Base-by-base conservation (phyloP, 1,284 basidiomycete species). In the Irpex rosettiformis region DNA sequence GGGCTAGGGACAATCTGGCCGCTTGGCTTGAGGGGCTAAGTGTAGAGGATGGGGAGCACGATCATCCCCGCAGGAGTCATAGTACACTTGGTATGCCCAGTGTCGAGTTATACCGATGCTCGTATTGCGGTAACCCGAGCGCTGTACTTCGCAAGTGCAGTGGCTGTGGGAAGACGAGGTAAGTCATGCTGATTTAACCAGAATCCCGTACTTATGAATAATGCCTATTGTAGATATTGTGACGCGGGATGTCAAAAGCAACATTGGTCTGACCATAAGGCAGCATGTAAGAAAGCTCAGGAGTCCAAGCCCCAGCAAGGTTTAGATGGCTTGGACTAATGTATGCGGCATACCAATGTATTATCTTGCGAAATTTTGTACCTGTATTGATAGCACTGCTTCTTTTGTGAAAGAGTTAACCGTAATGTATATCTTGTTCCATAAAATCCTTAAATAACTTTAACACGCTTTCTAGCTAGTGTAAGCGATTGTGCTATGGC, bases 101-200 rank as follows among this genome's bases (percentile, higher is more conserved):
- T 10, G 76, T 81, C 3, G 71, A 66, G 29, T 66, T 84, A 25
- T 82, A 79, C 67, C 67, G 74, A 33, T 85, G 83, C 62, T 81
- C 81, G 7, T 79, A 77, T 73, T 85, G 84, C 59, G 73, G 77
- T 4, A 85, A 83, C 59, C 80, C 81, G 7, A 83, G 81, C 42
- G 82, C 81, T 3, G 72, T 73, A 1, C 65, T 85, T 54, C 75
- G 75, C n/a, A 66, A 66, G 70, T 85, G 83, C 71, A 70, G 69
- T 7, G 75, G 75, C 18, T 80, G 80, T 59, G 66, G 52, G 8
- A 64, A 60, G 25, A 59, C 63, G 30, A 65, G 58, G 56, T 69
- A 37, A 37, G 33, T 16, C 16, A 11, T 11, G 3, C n/a, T n/a
- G n/a, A n/a, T n/a, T n/a, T n/a, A n/a, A n/a, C n/a, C n/a, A n/a